A percentile compares a stretch with the other conserved stretches of the same genome.
Evolutionary conservation across 768 basidiomycete species (phyloP).

Genomic region (Harrya chromipes): DNA sequence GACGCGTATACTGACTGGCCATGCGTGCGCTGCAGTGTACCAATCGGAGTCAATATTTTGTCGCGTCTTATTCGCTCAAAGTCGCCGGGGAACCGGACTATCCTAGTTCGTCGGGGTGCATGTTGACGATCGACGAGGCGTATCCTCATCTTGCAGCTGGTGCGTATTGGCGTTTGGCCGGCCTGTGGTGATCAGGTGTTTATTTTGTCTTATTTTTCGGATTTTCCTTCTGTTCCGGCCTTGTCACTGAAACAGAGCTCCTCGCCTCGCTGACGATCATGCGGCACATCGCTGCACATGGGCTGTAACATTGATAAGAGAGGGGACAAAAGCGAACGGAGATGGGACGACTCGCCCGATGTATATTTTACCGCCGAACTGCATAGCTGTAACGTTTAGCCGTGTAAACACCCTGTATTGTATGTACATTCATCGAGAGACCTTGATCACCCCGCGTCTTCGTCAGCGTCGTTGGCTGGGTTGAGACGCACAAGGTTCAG

Average conservation of each 20-base stretch:
- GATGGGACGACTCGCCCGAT: too few relatives aligned
- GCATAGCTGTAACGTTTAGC: constrained; percentile 1
- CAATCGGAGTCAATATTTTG: constrained; percentile 45
- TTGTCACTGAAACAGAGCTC: constrained; percentile 42
- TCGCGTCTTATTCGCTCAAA: constrained; percentile 62
- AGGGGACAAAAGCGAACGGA: not conserved
- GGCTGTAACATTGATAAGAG: constrained; percentile 28
- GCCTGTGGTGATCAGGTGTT: constrained; percentile 3
- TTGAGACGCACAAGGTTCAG: too few relatives aligned
- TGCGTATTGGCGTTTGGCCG: constrained; percentile 27
- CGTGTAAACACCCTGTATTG: constrained; percentile 10
- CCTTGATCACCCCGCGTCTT: too few relatives aligned
- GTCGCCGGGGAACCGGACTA: constrained; percentile 54
- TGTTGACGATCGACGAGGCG: constrained; percentile 60
- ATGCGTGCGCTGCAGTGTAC: constrained; percentile 44
- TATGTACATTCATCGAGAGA: not conserved
- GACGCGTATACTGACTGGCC: not conserved
- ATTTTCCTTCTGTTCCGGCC: not conserved
- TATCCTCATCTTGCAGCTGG: constrained; percentile 56
- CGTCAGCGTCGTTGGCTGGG: too few relatives aligned
- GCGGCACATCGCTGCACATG: constrained; percentile 54
- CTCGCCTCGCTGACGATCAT: constrained; percentile 61
- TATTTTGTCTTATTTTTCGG: too few relatives aligned
- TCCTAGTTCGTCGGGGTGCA: constrained; percentile 52
- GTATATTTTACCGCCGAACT: too few relatives aligned